Conservation (phyloP, 306 rosid genomes). For the Astragalus membranaceus region DNA sequence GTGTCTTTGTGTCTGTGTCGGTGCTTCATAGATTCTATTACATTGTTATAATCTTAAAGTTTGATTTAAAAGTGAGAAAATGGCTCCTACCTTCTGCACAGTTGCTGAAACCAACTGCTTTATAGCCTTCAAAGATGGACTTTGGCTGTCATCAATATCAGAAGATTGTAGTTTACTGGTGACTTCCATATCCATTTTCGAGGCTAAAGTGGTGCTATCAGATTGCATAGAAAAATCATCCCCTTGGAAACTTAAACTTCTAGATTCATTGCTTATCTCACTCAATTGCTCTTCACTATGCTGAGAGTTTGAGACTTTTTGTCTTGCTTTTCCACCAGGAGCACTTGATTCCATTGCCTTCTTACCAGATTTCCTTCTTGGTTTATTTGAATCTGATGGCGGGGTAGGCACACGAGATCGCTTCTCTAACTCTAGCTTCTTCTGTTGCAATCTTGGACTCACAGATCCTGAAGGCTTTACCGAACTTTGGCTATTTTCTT, state of each 20-base stretch:
- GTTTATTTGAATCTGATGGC: constrained; percentile 49
- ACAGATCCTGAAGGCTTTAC: constrained; percentile 54
- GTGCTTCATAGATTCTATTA: no score
- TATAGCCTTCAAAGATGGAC: constrained; percentile 42
- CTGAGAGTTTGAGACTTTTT: constrained; percentile 34
- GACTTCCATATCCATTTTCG: constrained; percentile 48
- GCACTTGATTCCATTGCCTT: constrained; percentile 44
- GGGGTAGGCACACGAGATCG: constrained; percentile 62
- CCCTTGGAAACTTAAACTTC: constrained; percentile 50
- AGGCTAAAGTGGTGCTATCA: constrained; percentile 25
- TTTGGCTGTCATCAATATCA: constrained; percentile 34
- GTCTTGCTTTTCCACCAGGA: constrained; percentile 49
- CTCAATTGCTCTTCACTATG: constrained; percentile 57
- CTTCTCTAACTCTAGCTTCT: constrained; percentile 67
- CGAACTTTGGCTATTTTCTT: constrained; percentile 36
- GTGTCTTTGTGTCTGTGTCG: no score
- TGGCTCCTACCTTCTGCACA: constrained; percentile 43
- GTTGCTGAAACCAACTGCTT: constrained; percentile 39
- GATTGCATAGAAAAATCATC: constrained; percentile 51
- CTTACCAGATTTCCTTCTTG: constrained; percentile 47
- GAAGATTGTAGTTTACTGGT: constrained; percentile 34
- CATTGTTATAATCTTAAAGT: background rate
- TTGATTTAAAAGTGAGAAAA: constrained; percentile 22
- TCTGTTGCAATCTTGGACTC: constrained; percentile 80
- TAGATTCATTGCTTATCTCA: constrained; percentile 60